A percentile compares a stretch with the other conserved stretches of the same genome.
Evolutionary conservation across 1,139 yeast genomes (phyloP).

Genomic region (Yamadazyma buinensis): DNA sequence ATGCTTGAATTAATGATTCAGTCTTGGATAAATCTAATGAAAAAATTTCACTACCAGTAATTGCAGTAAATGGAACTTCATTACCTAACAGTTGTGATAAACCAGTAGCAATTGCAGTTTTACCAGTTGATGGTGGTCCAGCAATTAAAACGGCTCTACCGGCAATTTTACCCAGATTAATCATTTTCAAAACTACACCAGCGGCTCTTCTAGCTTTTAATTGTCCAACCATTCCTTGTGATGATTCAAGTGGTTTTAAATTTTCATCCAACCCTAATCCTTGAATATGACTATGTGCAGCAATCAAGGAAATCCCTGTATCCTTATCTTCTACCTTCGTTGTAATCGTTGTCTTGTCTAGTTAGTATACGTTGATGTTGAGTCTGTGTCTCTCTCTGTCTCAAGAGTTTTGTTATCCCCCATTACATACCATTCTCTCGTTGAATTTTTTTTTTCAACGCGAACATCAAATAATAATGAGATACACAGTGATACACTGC

Average conservation of each 20-base stretch:
- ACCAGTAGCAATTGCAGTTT: slow-evolving; percentile 98
- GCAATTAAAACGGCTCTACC: slow-evolving; percentile 95
- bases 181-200: slow-evolving; percentile 89
- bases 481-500: too few species aligned
- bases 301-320: slow-evolving; percentile 68
- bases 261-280: slow-evolving; percentile 94
- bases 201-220: slow-evolving; percentile 92
- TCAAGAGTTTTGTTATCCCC: neutral
- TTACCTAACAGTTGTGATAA: slow-evolving; percentile 81
- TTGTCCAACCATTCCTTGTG: slow-evolving; percentile 99
- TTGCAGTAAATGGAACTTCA: slow-evolving; percentile 93
- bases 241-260: slow-evolving; percentile 70
- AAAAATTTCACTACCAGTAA: slow-evolving; percentile 91
- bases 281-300: slow-evolving; percentile 95
- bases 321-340: slow-evolving; percentile 41
- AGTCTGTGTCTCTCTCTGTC: too few species aligned
- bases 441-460: neutral
- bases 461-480: neutral
- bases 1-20: slow-evolving; percentile 93
- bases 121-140: slow-evolving; percentile 98
- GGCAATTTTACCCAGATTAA: slow-evolving; percentile 89
- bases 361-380: slow-evolving; percentile 8
- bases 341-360: slow-evolving; percentile 23
- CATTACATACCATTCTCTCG: too few species aligned
- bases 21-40: slow-evolving; percentile 91